phyloP scores from a whole-genome alignment of 1,139 yeast genomes.

The Suhomyces chickasaworum region DNA sequence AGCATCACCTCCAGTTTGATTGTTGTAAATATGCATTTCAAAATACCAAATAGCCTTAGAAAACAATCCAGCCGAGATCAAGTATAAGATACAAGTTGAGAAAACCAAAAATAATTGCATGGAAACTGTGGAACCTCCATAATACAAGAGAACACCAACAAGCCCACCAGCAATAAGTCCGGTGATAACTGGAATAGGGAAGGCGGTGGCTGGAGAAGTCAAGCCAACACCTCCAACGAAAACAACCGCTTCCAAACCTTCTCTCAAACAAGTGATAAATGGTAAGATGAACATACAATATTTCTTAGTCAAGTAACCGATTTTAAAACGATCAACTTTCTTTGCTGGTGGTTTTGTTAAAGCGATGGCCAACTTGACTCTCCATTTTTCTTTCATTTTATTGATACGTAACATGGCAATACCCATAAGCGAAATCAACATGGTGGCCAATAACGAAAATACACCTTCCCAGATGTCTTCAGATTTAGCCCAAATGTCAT shows the following conservation, averaged over 20 bases:
- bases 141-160: constrained; percentile 41
- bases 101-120: constrained; percentile 44
- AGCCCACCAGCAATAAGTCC: constrained; percentile 39
- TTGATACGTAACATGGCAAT: constrained; percentile 32
- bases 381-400: constrained; percentile 52
- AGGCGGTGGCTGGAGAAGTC: constrained; percentile 39
- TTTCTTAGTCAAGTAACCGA: constrained; percentile 31
- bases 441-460: constrained; percentile 28
- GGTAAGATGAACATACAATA: constrained; percentile 46
- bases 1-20: constrained; percentile 65
- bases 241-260: constrained; percentile 52
- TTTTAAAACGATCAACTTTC: constrained; percentile 19
- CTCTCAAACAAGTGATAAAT: constrained; percentile 47
- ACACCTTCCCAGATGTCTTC: constrained; percentile 34
- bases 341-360: constrained; percentile 21
- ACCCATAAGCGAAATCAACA: constrained; percentile 32
- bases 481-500: constrained; percentile 26
- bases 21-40: constrained; percentile 64
- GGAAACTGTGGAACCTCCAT: constrained; percentile 45
- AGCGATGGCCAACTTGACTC: constrained; percentile 49
- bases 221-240: constrained; percentile 53
- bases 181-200: constrained; percentile 41
- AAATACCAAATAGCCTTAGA: constrained; percentile 84
- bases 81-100: constrained; percentile 46
- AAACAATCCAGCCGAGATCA: constrained; percentile 48